A percentile compares a stretch with the other conserved stretches of the same genome.
Evolutionary conservation across 345 rosid genomes (phyloP).

Genomic region (Trapa incisa): DNA sequence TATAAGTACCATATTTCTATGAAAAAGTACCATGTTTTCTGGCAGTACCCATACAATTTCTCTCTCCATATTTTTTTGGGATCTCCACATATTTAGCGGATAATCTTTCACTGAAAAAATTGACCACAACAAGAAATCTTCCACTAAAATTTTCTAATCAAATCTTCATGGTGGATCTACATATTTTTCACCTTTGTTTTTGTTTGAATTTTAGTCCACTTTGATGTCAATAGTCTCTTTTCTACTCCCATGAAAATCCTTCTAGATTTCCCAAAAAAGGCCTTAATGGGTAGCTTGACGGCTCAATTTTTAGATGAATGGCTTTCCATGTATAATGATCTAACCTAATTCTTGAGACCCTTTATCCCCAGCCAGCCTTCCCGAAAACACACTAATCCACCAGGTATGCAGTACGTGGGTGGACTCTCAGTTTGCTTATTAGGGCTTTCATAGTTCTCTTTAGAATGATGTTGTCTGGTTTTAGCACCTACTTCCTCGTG

Average conservation of each 20-base stretch:
- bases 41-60: too few species aligned
- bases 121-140: too few species aligned
- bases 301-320: neutral
- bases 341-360: neutral
- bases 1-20: too few species aligned
- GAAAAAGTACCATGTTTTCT: too few species aligned
- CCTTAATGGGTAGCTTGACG: neutral
- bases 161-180: neutral
- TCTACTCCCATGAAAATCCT: slow-evolving; percentile 25
- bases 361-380: neutral
- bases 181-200: neutral
- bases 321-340: neutral
- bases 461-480: neutral
- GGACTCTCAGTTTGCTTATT: neutral
- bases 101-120: too few species aligned
- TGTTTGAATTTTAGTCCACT: neutral
- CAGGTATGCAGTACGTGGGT: neutral
- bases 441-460: too few species aligned
- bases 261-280: slow-evolving; percentile 31
- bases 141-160: neutral
- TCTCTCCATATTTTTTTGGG: too few species aligned
- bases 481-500: too few species aligned
- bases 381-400: neutral
- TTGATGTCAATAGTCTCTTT: slow-evolving; percentile 6
- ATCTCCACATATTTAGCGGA: too few species aligned